phyloP scores from a whole-genome alignment of 2,329 filamentous ascomycete genomes.

The Microsporum canis region DNA sequence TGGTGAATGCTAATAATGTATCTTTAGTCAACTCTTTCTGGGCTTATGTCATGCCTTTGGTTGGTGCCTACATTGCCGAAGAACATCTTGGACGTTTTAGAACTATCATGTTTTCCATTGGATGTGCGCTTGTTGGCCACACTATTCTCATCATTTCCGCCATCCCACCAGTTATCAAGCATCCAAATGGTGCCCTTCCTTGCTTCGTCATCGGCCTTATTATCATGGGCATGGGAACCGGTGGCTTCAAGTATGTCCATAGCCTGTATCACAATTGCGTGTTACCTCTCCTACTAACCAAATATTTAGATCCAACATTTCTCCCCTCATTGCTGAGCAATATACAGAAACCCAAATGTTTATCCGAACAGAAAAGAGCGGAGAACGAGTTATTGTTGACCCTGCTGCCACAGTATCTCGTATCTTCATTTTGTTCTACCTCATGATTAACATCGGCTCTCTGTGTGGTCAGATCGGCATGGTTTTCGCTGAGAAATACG shows the following conservation, averaged over 20 bases:
- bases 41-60: constrained; percentile 48
- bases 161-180: constrained; percentile 50
- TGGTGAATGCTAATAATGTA: background rate
- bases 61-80: constrained; percentile 54
- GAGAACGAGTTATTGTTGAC: constrained; percentile 60
- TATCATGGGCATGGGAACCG: constrained; percentile 63
- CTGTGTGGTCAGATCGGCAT: constrained; percentile 52
- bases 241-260: constrained; percentile 55
- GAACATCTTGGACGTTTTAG: constrained; percentile 57
- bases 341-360: constrained; percentile 49
- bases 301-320: constrained; percentile 49
- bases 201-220: constrained; percentile 54
- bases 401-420: constrained; percentile 56
- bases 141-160: constrained; percentile 55
- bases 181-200: constrained; percentile 47
- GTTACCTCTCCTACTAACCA: background rate
- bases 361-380: constrained; percentile 44
- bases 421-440: constrained; percentile 60
- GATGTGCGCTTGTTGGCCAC: constrained; percentile 55
- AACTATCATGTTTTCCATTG: constrained; percentile 56
- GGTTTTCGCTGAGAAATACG: constrained; percentile 64
- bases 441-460: constrained; percentile 58
- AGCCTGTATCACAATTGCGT: background rate
- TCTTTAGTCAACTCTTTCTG: constrained; percentile 47
- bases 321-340: constrained; percentile 60